Base-by-base conservation (phyloP, 2,329 filamentous ascomycete genomes). In the Fusarium piperis region DNA sequence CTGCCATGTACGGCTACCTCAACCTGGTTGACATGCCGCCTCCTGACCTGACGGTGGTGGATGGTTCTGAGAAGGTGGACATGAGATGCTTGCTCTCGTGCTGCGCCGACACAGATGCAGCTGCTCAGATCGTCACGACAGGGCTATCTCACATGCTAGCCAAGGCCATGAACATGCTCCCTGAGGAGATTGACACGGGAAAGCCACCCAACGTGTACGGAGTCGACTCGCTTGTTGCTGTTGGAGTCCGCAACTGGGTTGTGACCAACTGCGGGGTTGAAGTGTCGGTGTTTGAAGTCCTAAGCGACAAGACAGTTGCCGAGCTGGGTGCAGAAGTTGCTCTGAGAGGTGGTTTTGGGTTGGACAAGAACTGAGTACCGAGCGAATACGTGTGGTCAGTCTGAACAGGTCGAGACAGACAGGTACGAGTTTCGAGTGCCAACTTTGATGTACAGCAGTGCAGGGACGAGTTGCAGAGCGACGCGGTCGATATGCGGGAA, bases 241-340 rank as follows among this genome's bases (percentile, higher is more conserved):
- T 88, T n/a, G 84, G 83, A 12, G 78, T 87, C 9, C 81, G 86
- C n/a, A 87, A 83, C 69, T 88, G 86, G 85, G 81, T 88, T 6
- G 77, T 81, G 2, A 79, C 81, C 55, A 83, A 84, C 67, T 84
- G 83, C 16, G 79, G 80, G 3, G 83, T 83, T 1, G 80, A 85
- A 57, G 73, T 87, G 4, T 83, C 84, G 0, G 81, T 87, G 3
- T 86, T 87, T 69, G 84, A 87, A 62, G 81, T 87, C 16, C 71
- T 87, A 60, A 82, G 83, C 51, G 82, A 84, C 59, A 78, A 72
- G 39, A 82, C 82, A n/a, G 79, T 86, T 26, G 65, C 68, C 0
- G 80, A 84, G 48, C 68, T 85, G 63, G 79, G 82, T 6, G 70
- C 51, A 9, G 72, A 72, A 20, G 81, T 85, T 71, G 82, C 79